Percentiles rank a stretch among this genome's conserved stretches.
phyloP scores from a whole-genome alignment of 768 basidiomycete genomes.

The Tricholoma matsutake region DNA sequence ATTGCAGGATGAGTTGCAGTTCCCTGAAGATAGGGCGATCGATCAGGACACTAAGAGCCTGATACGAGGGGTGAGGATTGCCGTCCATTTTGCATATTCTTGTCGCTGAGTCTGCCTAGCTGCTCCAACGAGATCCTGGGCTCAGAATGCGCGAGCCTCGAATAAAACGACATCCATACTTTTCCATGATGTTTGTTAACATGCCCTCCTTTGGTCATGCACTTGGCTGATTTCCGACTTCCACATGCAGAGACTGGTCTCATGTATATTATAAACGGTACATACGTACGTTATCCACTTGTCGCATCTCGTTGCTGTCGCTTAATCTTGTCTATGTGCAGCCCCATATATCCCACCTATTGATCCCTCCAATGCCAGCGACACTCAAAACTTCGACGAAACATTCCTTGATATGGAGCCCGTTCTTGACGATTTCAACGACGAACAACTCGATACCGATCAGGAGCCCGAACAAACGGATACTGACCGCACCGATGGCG shows the following conservation, averaged over 20 bases:
- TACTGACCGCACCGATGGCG: constrained; percentile 67
- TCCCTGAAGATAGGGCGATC: constrained; percentile 88
- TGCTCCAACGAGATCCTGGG: constrained; percentile 90
- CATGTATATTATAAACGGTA: constrained; percentile 94
- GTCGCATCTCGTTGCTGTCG: constrained; percentile 4
- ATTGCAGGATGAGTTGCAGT: constrained; percentile 83
- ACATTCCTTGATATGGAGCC: constrained; percentile 96
- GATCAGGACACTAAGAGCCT: constrained; percentile 95
- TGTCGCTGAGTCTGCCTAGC: constrained; percentile 37
- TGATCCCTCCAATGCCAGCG: constrained; percentile 87
- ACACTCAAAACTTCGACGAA: constrained; percentile 98
- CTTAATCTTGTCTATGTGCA: constrained; percentile 25
- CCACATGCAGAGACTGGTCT: constrained; percentile 72
- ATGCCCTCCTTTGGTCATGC: neutral
- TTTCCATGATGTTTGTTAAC: constrained; percentile 79
- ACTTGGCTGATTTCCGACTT: constrained; percentile 7
- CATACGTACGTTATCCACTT: constrained; percentile 62
- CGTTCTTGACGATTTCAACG: constrained; percentile 75
- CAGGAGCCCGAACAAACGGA: constrained; percentile 68
- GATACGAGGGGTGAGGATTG: constrained; percentile 81
- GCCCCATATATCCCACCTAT: constrained; percentile 93
- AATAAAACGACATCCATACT: constrained; percentile 93
- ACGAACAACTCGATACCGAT: constrained; percentile 65
- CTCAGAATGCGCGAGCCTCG: constrained; percentile 90
- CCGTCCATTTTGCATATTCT: constrained; percentile 6